phyloP scores from a whole-genome alignment of 208 protist species.

The Wallacemonas sp. region DNA sequence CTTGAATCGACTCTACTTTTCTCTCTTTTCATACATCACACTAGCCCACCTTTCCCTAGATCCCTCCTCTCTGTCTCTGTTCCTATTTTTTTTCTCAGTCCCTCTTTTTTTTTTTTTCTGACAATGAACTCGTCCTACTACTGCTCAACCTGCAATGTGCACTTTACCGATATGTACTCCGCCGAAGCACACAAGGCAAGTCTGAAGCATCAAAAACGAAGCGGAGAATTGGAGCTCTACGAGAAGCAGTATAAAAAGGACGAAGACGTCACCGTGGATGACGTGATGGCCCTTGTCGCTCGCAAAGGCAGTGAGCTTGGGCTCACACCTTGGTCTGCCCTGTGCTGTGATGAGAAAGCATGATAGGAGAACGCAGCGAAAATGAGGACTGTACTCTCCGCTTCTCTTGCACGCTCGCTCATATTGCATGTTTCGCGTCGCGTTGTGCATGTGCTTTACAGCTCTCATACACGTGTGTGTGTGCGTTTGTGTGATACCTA shows the following conservation, averaged over 20 bases:
- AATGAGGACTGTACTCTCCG: not conserved
- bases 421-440: not conserved
- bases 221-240: constrained; percentile 61
- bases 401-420: no score
- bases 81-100: not conserved
- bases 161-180: constrained; percentile 59
- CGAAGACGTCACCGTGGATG: constrained; percentile 57
- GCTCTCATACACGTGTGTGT: no score
- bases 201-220: constrained; percentile 68
- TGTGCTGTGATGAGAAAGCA: constrained; percentile 25
- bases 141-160: constrained; percentile 64
- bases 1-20: constrained; percentile 7
- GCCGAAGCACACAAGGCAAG: constrained; percentile 61
- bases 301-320: constrained; percentile 59
- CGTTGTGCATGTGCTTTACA: no score
- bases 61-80: not conserved
- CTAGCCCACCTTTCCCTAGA: not conserved
- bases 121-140: constrained; percentile 37
- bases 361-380: not conserved
- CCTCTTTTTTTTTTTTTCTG: constrained; percentile 12
- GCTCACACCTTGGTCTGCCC: constrained; percentile 43
- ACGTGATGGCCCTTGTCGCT: constrained; percentile 71
- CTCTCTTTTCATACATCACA: constrained; percentile 5
- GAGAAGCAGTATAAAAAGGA: constrained; percentile 64
- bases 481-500: no score